phyloP scores from a whole-genome alignment of 495 filamentous ascomycete species.

The Trichocladium uniseriatum region DNA sequence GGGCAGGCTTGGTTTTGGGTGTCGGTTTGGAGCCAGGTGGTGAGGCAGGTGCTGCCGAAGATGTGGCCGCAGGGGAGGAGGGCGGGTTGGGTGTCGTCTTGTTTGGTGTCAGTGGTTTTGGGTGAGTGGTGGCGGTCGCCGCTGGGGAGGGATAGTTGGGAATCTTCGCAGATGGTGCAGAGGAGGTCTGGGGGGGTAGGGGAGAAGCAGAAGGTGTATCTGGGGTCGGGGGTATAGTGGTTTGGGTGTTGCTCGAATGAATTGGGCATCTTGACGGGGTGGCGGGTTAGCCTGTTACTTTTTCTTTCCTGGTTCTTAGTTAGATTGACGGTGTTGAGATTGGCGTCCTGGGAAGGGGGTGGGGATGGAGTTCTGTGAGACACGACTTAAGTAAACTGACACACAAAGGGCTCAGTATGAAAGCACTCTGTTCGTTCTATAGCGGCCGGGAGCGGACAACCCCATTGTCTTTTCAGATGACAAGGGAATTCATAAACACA shows the following conservation, averaged over 20 bases:
- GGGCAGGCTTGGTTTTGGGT: constrained; percentile 6
- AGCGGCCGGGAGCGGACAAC: too few relatives aligned
- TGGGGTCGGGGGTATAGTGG: constrained; percentile 6
- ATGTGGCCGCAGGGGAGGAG: constrained; percentile 19
- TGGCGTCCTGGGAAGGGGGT: too few relatives aligned
- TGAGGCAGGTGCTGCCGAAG: constrained; percentile 7
- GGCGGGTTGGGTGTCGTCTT: background rate
- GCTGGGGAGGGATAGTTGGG: background rate
- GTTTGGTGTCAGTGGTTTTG: background rate
- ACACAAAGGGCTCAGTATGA: too few relatives aligned
- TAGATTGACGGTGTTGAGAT: too few relatives aligned
- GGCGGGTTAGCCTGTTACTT: background rate
- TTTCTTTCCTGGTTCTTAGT: too few relatives aligned
- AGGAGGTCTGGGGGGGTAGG: background rate
- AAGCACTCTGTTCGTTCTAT: too few relatives aligned
- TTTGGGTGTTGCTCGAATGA: background rate
- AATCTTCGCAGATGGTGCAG: constrained; percentile 9
- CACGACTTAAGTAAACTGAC: too few relatives aligned
- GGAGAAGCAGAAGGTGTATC: constrained; percentile 4
- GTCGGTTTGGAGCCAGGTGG: background rate
- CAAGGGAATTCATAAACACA: too few relatives aligned
- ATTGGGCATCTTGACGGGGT: background rate
- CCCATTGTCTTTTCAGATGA: too few relatives aligned
- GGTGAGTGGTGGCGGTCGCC: background rate
- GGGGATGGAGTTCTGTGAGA: too few relatives aligned